A percentile compares a stretch with the other conserved stretches of the same genome.
Evolutionary conservation across 2,329 filamentous ascomycete genomes (phyloP).

Genomic region (Talaromyces sp.): DNA sequence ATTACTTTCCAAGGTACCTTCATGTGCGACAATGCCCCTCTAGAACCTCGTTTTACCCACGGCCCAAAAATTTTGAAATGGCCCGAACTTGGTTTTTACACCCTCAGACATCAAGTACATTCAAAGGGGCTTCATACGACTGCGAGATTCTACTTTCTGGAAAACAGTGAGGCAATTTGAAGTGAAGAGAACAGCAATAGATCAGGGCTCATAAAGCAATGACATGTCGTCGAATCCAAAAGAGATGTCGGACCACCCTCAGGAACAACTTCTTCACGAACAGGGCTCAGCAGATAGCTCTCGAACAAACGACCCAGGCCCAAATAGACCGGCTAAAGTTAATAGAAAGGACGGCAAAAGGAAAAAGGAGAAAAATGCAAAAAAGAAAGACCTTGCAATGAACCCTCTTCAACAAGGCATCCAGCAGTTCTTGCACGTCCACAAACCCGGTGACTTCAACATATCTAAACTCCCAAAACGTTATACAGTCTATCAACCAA

Average conservation of each 20-base stretch:
- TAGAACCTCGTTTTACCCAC: not conserved
- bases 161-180: not conserved
- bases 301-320: not conserved
- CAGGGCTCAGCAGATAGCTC: not conserved
- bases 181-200: not conserved
- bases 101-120: not conserved
- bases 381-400: constrained; percentile 13
- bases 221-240: not conserved
- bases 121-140: not conserved
- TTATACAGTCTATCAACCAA: constrained; percentile 55
- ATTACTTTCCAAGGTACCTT: not conserved
- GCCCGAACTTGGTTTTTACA: not conserved
- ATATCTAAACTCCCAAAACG: constrained; percentile 36
- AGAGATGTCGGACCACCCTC: not conserved
- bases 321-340: not conserved
- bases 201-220: not conserved
- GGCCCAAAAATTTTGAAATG: not conserved
- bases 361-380: constrained; percentile 4
- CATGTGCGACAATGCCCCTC: not conserved
- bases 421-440: constrained; percentile 28
- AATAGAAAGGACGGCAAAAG: not conserved
- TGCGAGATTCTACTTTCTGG: not conserved
- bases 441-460: constrained; percentile 18
- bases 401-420: constrained; percentile 35
- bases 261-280: not conserved